Conservation (phyloP, 257 asterid genomes). For the Asclepias syriaca region DNA sequence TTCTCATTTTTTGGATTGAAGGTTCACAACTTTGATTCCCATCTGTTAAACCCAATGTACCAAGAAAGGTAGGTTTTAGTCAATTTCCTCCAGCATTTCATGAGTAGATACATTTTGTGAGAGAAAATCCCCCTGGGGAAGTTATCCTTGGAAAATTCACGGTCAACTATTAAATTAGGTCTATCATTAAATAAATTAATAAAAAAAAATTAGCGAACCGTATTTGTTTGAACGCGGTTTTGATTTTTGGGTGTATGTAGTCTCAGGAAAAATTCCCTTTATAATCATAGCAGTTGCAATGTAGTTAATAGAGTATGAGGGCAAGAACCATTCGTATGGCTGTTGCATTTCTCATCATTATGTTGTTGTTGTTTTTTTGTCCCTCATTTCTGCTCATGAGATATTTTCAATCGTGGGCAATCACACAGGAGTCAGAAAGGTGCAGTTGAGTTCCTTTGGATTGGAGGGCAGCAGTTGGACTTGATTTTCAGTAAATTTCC, state of each 20-base stretch:
- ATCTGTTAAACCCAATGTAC: conserved; percentile 72
- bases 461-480: conserved; percentile 88
- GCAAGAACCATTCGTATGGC: background rate
- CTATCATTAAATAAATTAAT: too few relatives aligned
- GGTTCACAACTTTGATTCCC: conserved; percentile 67
- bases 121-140: background rate
- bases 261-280: background rate
- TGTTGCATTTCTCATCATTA: background rate
- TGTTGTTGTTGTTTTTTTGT: background rate
- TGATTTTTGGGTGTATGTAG: background rate
- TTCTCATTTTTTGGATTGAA: conserved; percentile 27
- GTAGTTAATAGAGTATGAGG: background rate
- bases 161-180: background rate
- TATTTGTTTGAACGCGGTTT: background rate
- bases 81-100: background rate
- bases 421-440: conserved; percentile 57
- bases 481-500: conserved; percentile 24
- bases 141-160: background rate
- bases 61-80: conserved; percentile 59
- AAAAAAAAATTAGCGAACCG: background rate
- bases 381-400: conserved; percentile 3
- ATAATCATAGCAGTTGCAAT: background rate
- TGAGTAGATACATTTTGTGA: background rate
- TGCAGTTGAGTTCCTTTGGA: conserved; percentile 76
- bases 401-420: conserved; percentile 3